phyloP scores from a whole-genome alignment of 2,329 filamentous ascomycete species.

The Sporothrix sp. region DNA sequence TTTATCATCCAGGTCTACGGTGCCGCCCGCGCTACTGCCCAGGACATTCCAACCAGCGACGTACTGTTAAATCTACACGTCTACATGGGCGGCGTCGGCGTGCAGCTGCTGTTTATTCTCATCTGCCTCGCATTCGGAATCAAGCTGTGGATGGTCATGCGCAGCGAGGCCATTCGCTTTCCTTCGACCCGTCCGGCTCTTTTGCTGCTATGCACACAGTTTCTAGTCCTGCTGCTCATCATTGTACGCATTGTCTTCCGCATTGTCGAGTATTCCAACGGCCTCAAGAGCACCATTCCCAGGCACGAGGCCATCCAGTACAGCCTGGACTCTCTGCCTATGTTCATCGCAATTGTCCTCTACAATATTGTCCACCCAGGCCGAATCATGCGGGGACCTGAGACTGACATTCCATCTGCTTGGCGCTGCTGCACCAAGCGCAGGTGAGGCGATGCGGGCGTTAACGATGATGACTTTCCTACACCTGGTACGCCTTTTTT shows the following conservation, averaged over 20 bases:
- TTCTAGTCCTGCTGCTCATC: slow-evolving; percentile 9
- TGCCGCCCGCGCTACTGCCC: slow-evolving; percentile 24
- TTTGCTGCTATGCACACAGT: slow-evolving; percentile 4
- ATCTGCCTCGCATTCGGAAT: slow-evolving; percentile 29
- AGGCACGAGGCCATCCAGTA: slow-evolving; percentile 39
- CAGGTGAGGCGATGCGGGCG: neutral
- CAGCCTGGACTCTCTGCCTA: slow-evolving; percentile 43
- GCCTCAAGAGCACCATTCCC: slow-evolving; percentile 26
- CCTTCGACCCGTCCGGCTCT: neutral
- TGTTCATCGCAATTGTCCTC: slow-evolving; percentile 37
- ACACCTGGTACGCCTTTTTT: too few relatives aligned
- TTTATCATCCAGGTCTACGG: slow-evolving; percentile 37
- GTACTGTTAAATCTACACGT: slow-evolving; percentile 4
- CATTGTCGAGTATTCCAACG: slow-evolving; percentile 44
- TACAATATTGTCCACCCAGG: slow-evolving; percentile 40
- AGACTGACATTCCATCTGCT: slow-evolving; percentile 33
- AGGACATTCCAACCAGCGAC: neutral
- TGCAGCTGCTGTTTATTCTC: slow-evolving; percentile 24
- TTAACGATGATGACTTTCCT: too few relatives aligned
- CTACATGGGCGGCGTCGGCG: slow-evolving; percentile 14
- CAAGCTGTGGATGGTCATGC: slow-evolving; percentile 17
- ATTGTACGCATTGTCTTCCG: slow-evolving; percentile 49
- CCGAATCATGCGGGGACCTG: slow-evolving; percentile 33
- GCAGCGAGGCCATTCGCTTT: slow-evolving; percentile 20
- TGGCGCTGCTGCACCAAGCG: slow-evolving; percentile 4